Base-by-base conservation (phyloP, 345 rosid species). In the Eucalyptus virginea region DNA sequence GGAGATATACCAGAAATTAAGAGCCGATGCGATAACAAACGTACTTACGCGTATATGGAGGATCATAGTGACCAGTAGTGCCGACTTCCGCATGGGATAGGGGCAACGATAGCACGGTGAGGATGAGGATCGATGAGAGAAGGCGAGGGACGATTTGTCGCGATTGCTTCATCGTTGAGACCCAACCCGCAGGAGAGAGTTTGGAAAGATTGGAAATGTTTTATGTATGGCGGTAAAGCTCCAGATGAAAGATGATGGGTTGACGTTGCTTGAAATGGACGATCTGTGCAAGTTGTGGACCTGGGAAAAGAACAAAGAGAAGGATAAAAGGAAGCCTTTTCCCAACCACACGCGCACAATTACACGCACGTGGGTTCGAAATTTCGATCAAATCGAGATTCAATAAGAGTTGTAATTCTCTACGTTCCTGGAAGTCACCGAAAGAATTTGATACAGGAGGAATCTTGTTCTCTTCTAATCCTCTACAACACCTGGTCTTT, bases 1-100 rank as follows among this genome's bases (percentile, higher is more conserved):
- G 40, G 49, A 34, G 9, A 81, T 3, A 37, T 42, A n/a, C 7
- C 37, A 21, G 40, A 19, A 11, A 80, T 62, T 28, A 13, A 28
- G 48, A 69, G 5, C 89, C 37, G 2, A 45, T 23, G 49, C 28
- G 5, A 67, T 87, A 45, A 26, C 48, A 40, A 15, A 65, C 3
- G 51, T 42, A 60, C 95, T 91, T 92, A 94, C 97, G 97, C 40
- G 92, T 30, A 72, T 93, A 95, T 2, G 96, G 96, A 16, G 95
- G 89, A 3, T 87, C 50, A 88, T 94, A 94, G 21, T 60, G 92
- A 28, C 92, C 90, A 44, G 92, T 92, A 3, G 90, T 91, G 89
- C 96, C 96, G 5, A 95, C 88, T 10, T 95, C 95, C 5, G 89
- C 93, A 23, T 3, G 17, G 58, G 92, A 86, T 48, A 32, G 34